phyloP scores from a whole-genome alignment of 768 basidiomycete species.

The Myochromella boudieri region DNA sequence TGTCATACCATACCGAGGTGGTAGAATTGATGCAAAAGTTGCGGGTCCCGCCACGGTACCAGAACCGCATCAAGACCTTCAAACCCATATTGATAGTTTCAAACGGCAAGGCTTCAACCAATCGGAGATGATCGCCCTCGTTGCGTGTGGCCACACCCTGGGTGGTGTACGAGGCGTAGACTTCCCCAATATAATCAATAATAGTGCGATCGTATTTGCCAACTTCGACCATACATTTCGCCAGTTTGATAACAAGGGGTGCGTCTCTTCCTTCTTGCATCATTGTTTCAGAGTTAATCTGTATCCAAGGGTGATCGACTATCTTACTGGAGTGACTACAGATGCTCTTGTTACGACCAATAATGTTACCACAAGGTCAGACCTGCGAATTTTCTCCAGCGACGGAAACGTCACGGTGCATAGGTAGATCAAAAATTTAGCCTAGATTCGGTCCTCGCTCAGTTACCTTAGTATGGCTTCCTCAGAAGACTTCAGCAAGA shows the following conservation, averaged over 20 bases:
- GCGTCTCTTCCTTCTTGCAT: neutral
- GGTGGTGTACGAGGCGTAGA: conserved; percentile 26
- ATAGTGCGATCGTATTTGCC: neutral
- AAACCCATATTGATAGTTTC: conserved; percentile 26
- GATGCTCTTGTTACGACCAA: neutral
- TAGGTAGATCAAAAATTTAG: neutral
- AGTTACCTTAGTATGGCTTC: neutral
- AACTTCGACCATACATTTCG: neutral
- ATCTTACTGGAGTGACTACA: neutral
- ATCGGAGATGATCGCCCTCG: conserved; percentile 31
- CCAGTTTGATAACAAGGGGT: conserved; percentile 2
- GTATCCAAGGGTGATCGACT: neutral
- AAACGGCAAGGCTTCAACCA: conserved; percentile 27
- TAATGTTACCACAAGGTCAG: neutral
- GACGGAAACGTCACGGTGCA: neutral
- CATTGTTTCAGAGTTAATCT: neutral
- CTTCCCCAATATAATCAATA: conserved; percentile 22
- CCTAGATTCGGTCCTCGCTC: neutral
- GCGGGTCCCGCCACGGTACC: too few species aligned
- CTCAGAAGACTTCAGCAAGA: neutral
- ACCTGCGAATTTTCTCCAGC: too few species aligned
- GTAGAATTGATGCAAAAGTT: too few species aligned
- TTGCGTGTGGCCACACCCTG: too few species aligned
- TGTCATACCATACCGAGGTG: conserved; percentile 28
- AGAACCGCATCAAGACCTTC: too few species aligned